Evolutionary conservation across 2,329 filamentous ascomycete species (phyloP).

Genomic region (Dactylonectria macrodidyma): DNA sequence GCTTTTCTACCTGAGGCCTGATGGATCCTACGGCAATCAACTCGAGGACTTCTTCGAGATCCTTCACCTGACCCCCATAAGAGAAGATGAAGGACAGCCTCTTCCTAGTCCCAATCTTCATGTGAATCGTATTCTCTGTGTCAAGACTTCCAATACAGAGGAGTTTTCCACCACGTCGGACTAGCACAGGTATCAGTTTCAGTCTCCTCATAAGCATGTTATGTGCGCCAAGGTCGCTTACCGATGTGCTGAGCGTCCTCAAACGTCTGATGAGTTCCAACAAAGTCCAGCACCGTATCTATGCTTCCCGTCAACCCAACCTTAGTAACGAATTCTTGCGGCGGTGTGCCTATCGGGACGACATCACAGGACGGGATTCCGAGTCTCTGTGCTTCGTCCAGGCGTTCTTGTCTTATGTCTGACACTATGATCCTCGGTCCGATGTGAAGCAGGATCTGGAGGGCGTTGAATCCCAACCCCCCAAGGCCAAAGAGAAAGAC

Average conservation of each 20-base stretch:
- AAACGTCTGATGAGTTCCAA: constrained; percentile 43
- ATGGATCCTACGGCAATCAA: constrained; percentile 33
- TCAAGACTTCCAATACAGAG: constrained; percentile 58
- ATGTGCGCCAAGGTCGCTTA: not conserved
- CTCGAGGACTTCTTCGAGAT: constrained; percentile 53
- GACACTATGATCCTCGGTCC: constrained; percentile 37
- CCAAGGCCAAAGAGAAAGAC: constrained; percentile 40
- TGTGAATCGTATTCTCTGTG: constrained; percentile 57
- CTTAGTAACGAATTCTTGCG: constrained; percentile 29
- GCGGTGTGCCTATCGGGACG: constrained; percentile 30
- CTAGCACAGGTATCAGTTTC: not conserved
- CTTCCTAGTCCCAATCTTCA: constrained; percentile 61
- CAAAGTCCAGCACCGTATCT: constrained; percentile 41
- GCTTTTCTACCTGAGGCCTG: constrained; percentile 30
- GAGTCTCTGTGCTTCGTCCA: constrained; percentile 32
- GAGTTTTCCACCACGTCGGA: constrained; percentile 50
- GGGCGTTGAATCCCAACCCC: constrained; percentile 37
- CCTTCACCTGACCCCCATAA: constrained; percentile 58
- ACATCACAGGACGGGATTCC: constrained; percentile 31
- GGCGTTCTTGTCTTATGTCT: constrained; percentile 37
- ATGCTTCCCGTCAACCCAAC: constrained; percentile 24
- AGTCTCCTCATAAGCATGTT: not conserved
- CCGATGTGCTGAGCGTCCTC: constrained; percentile 43
- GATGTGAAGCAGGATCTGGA: constrained; percentile 36
- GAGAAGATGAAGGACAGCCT: constrained; percentile 58